A percentile compares a stretch with the other conserved stretches of the same genome.
Evolutionary conservation across 75 land plant species (phyloP).

Genomic region (Cunninghamia lanceolata): DNA sequence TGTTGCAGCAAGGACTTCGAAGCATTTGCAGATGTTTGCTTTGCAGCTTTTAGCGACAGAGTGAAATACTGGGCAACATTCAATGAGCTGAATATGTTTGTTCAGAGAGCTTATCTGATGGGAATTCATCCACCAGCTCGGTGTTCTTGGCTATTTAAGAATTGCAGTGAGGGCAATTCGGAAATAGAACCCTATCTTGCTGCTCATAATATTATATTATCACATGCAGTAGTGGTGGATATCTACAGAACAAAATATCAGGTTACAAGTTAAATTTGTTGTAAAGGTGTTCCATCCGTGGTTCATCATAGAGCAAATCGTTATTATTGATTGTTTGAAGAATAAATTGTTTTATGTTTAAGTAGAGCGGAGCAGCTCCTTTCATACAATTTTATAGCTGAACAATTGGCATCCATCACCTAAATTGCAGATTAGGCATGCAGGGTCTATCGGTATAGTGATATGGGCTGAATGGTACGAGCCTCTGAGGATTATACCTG

Average conservation of each 20-base stretch:
- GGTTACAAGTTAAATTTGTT: not conserved
- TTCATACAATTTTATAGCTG: not conserved
- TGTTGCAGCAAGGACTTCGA: slow-evolving; percentile 18
- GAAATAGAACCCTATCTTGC: slow-evolving; percentile 32
- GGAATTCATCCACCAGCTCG: slow-evolving; percentile 22
- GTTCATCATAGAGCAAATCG: not conserved
- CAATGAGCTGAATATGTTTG: slow-evolving; percentile 15
- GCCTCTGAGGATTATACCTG: slow-evolving; percentile 22
- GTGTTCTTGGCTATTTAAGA: not conserved
- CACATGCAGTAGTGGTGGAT: slow-evolving; percentile 21
- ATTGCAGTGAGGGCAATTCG: slow-evolving; percentile 21
- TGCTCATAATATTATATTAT: slow-evolving; percentile 20
- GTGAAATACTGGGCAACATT: slow-evolving; percentile 27
- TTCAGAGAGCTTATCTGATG: not conserved
- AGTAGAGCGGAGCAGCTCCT: no score
- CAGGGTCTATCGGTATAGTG: slow-evolving; percentile 53
- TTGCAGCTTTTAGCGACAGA: slow-evolving; percentile 18
- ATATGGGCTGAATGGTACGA: slow-evolving; percentile 35
- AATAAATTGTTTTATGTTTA: no score
- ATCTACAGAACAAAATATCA: slow-evolving; percentile 23
- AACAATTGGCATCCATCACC: not conserved
- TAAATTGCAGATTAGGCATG: slow-evolving; percentile 32
- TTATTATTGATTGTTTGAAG: no score
- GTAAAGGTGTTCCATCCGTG: not conserved
- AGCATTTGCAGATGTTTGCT: slow-evolving; percentile 16